Percentiles rank a stretch among this genome's conserved stretches.
These are phyloP conservation scores for Areca catechu DNA, from an alignment of 176 grass and related monocot species.

Conservation along the genomic window DNA sequence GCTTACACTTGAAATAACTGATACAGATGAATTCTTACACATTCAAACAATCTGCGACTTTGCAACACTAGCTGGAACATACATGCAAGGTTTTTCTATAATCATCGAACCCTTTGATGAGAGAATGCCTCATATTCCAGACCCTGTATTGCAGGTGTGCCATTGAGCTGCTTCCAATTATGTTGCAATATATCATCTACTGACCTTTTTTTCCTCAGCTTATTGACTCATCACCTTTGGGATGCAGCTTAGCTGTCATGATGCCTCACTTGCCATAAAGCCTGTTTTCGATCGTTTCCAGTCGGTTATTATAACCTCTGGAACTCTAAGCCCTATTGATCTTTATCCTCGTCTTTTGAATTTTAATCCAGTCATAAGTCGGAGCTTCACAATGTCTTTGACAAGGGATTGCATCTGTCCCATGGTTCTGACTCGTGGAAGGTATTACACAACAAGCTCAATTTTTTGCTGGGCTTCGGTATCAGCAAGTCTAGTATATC, in stretches of 20 bases:
- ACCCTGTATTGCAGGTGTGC: constrained; percentile 76
- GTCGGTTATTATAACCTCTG: constrained; percentile 90
- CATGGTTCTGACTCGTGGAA: constrained; percentile 96
- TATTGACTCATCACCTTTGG: too few species aligned
- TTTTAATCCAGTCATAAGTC: constrained; percentile 95
- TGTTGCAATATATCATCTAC: not conserved
- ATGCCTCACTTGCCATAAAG: constrained; percentile 90
- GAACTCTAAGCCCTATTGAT: constrained; percentile 90
- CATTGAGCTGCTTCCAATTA: constrained; percentile 3
- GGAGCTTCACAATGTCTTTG: constrained; percentile 95
- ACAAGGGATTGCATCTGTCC: constrained; percentile 97
- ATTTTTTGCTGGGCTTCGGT: too few species aligned
- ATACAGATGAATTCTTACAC: constrained; percentile 88
- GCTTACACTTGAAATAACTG: constrained; percentile 85
- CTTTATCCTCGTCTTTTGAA: constrained; percentile 89
- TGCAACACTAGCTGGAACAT: constrained; percentile 79
- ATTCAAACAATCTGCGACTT: constrained; percentile 94
- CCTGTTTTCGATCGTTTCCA: constrained; percentile 91
- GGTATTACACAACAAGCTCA: constrained; percentile 24
- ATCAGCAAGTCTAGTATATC: too few species aligned
- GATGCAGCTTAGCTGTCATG: constrained; percentile 91
- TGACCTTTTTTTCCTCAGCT: too few species aligned
- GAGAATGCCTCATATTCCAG: constrained; percentile 86
- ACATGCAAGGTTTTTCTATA: constrained; percentile 81
- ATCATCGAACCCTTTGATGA: constrained; percentile 94